Conservation (phyloP, 257 asterid species). For the Nicotiana noctiflora region DNA sequence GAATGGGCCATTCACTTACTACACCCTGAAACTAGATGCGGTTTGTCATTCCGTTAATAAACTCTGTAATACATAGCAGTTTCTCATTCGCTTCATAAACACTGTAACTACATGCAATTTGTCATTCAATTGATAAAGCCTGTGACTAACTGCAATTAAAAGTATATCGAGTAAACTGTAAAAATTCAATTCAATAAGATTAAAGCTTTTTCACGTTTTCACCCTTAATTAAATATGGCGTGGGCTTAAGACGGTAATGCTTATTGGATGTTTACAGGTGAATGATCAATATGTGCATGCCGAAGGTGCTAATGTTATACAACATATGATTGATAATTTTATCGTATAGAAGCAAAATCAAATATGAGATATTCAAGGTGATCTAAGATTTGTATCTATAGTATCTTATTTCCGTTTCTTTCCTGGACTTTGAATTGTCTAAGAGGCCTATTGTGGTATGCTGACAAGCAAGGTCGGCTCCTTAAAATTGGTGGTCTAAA, state of each 20-base stretch:
- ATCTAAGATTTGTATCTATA: background rate
- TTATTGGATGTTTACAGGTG: constrained; percentile 41
- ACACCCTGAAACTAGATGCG: background rate
- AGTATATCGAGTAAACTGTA: background rate
- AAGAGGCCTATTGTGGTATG: background rate
- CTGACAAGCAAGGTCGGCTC: too few species aligned
- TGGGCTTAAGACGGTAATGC: background rate
- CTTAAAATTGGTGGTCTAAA: too few species aligned
- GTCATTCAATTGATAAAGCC: background rate
- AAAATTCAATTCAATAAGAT: background rate
- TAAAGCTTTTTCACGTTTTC: background rate
- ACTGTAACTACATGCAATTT: background rate
- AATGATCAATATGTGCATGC: constrained; percentile 59
- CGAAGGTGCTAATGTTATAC: constrained; percentile 89
- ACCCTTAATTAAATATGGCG: background rate
- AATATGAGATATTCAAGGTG: background rate
- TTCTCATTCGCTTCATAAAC: constrained; percentile 3
- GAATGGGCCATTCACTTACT: background rate
- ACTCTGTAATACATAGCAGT: too few species aligned
- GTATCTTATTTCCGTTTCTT: background rate
- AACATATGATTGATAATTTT: constrained; percentile 85
- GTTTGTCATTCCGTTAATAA: background rate
- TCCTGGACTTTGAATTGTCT: background rate
- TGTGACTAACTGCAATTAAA: background rate
- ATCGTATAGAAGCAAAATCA: constrained; percentile 26